These are phyloP conservation scores for Psidium friedrichsthalianum DNA, from an alignment of 345 rosid genomes.

Conservation along the genomic window DNA sequence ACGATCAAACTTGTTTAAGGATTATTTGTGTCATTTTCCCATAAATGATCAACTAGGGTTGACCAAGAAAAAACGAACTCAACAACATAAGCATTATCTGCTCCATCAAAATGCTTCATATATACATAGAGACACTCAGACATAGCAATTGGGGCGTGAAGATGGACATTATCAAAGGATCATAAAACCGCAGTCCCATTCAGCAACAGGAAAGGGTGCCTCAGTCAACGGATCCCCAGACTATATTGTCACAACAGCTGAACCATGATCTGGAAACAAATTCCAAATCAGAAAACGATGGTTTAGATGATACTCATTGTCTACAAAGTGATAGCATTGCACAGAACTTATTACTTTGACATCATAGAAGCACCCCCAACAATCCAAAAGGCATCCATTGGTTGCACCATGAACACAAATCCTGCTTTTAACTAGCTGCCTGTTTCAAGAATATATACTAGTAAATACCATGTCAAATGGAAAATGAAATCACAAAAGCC, in stretches of 20 bases:
- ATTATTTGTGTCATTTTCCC: neutral
- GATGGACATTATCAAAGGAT: neutral
- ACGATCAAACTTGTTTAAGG: neutral
- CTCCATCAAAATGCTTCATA: neutral
- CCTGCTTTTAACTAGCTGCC: neutral
- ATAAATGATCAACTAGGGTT: neutral
- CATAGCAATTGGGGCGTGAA: neutral
- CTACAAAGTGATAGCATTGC: neutral
- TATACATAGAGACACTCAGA: neutral
- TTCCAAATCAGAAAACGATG: neutral
- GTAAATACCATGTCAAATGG: neutral
- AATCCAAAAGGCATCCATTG: neutral
- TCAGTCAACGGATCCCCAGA: neutral
- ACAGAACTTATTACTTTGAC: neutral
- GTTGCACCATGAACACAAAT: neutral
- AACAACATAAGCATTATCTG: neutral
- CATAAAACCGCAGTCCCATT: neutral
- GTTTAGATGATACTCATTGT: neutral
- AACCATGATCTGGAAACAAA: neutral
- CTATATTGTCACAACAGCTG: neutral
- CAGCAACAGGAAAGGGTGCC: neutral
- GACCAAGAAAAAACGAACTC: neutral
- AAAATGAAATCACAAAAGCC: neutral
- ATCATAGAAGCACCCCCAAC: neutral
- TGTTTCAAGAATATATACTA: neutral